Percentiles rank a stretch among this genome's conserved stretches.
Conservation (phyloP, 139 green algal species). For the Volvox reticuliferus region DNA sequence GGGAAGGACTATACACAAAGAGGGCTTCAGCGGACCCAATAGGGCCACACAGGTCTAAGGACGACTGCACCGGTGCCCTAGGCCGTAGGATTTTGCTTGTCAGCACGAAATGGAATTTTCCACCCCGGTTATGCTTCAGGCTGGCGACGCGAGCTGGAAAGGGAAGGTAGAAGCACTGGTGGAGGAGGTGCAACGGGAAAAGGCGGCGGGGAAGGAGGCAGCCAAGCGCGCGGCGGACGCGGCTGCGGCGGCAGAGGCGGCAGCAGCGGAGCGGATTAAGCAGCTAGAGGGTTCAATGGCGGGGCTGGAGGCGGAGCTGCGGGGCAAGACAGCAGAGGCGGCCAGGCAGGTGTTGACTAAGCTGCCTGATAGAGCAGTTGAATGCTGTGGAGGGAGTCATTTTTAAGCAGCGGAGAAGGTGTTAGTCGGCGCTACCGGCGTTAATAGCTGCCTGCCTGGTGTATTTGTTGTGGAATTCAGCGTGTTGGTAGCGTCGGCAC, state of each 20-base stretch:
- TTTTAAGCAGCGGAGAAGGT: too few species aligned
- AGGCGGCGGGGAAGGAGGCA: constrained; percentile 45
- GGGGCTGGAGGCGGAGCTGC: constrained; percentile 12
- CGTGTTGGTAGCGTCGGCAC: too few species aligned
- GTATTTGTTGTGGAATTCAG: too few species aligned
- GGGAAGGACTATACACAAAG: too few species aligned
- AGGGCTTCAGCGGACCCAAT: too few species aligned
- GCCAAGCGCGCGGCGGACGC: constrained; percentile 37
- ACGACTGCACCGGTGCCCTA: too few species aligned
- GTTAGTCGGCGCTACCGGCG: too few species aligned
- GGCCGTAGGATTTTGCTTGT: neutral
- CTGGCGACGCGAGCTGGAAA: constrained; percentile 48
- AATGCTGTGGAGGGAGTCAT: too few species aligned
- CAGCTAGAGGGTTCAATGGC: constrained; percentile 30
- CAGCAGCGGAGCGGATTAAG: constrained; percentile 11
- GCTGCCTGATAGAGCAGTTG: too few species aligned
- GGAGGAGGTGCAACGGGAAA: constrained; percentile 58
- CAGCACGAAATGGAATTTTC: neutral
- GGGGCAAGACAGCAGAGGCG: neutral
- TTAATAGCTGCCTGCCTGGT: too few species aligned
- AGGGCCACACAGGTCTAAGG: too few species aligned
- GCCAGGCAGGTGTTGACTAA: neutral
- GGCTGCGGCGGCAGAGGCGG: constrained; percentile 8
- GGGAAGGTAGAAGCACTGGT: constrained; percentile 50
- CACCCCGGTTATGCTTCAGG: neutral